Conservation (phyloP, 768 basidiomycete species). For the Hypsizygus marmoreus region DNA sequence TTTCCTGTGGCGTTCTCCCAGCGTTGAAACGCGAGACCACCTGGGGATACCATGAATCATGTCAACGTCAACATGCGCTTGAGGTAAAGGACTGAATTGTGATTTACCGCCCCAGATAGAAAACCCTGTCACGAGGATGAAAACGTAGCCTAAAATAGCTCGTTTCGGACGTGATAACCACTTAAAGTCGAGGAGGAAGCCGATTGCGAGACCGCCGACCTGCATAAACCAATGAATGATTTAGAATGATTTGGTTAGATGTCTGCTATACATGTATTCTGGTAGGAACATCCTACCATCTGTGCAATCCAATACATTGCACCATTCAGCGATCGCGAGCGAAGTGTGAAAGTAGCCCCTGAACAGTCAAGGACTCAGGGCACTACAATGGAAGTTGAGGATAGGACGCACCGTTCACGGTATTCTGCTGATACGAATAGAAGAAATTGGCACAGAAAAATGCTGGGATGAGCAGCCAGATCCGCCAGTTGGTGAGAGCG, state of each 20-base stretch:
- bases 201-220: constrained; percentile 27
- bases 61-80: background rate
- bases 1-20: constrained; percentile 25
- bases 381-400: background rate
- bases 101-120: constrained; percentile 28
- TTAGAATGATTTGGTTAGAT: background rate
- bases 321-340: constrained; percentile 29
- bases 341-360: constrained; percentile 28
- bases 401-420: constrained; percentile 22
- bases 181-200: constrained; percentile 27
- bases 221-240: background rate
- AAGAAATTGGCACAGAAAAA: constrained; percentile 35
- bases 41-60: constrained; percentile 12
- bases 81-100: background rate
- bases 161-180: constrained; percentile 29
- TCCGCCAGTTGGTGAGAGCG: constrained; percentile 26
- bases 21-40: constrained; percentile 29
- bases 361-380: background rate
- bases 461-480: constrained; percentile 27
- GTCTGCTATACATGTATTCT: background rate
- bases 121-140: constrained; percentile 27
- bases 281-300: constrained; percentile 19
- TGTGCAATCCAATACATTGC: constrained; percentile 33
- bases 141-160: constrained; percentile 24
- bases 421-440: constrained; percentile 32